phyloP scores from a whole-genome alignment of 2,329 filamentous ascomycete genomes.

The Zopfia rhizophila region DNA sequence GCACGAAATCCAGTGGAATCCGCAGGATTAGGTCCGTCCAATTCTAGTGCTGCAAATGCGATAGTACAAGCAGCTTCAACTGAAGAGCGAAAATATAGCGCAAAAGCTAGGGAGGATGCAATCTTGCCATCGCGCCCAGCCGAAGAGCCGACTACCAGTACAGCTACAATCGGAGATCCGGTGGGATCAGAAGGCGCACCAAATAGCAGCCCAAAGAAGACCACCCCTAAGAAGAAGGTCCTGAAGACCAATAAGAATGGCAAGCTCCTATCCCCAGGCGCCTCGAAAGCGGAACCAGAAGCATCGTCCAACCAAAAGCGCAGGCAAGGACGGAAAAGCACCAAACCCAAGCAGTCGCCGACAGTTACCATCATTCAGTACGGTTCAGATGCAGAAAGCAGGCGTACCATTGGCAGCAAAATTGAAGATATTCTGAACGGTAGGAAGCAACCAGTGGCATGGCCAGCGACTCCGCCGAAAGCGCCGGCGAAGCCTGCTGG shows the following conservation, averaged over 20 bases:
- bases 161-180: too few relatives aligned
- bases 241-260: constrained; percentile 56
- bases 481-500: constrained; percentile 39
- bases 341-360: constrained; percentile 40
- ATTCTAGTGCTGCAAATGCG: neutral
- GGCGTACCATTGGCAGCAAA: constrained; percentile 64
- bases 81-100: too few relatives aligned
- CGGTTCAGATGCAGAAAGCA: constrained; percentile 59
- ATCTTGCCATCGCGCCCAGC: too few relatives aligned
- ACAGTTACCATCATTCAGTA: constrained; percentile 70
- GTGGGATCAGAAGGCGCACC: too few relatives aligned
- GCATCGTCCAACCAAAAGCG: constrained; percentile 58
- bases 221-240: constrained; percentile 46
- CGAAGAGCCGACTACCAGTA: too few relatives aligned
- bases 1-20: constrained; percentile 2
- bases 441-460: constrained; percentile 26
- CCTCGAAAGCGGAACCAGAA: constrained; percentile 37
- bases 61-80: neutral
- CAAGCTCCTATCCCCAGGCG: constrained; percentile 57
- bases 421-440: constrained; percentile 71
- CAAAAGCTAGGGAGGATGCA: too few relatives aligned
- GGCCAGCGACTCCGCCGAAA: constrained; percentile 31
- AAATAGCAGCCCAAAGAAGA: constrained; percentile 9
- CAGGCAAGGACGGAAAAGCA: constrained; percentile 30
- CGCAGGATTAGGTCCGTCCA: neutral